These are phyloP conservation scores for Diaporthe sp. DNA, from an alignment of 2,329 filamentous ascomycete species.

Conservation along the genomic window DNA sequence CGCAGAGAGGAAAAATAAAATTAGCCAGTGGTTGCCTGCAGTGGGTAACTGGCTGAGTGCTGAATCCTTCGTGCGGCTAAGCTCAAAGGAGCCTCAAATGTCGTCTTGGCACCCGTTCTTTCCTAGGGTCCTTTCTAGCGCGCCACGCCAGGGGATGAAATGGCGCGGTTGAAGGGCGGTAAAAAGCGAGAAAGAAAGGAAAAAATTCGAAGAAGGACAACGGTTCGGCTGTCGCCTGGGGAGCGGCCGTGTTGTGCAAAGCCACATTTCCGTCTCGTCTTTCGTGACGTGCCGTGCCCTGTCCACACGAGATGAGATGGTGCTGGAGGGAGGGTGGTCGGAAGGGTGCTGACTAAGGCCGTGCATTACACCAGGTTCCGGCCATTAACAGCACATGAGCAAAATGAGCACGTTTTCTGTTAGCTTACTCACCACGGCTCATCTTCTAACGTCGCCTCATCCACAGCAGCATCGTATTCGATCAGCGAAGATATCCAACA, in stretches of 20 bases:
- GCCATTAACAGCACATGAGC: background rate
- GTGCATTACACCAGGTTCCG: too few species aligned
- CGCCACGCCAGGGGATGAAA: background rate
- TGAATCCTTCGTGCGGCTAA: constrained; percentile 28
- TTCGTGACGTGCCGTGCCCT: background rate
- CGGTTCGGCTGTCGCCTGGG: constrained; percentile 13
- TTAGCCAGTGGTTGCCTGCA: constrained; percentile 28
- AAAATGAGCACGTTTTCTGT: background rate
- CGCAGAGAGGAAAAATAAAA: constrained; percentile 20
- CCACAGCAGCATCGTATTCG: background rate
- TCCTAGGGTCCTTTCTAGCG: constrained; percentile 4
- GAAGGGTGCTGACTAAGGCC: constrained; percentile 3
- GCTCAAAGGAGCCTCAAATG: constrained; percentile 17
- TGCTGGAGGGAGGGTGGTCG: background rate
- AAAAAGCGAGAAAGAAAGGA: background rate
- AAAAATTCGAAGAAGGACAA: background rate
- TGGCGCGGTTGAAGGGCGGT: background rate
- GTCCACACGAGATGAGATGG: background rate
- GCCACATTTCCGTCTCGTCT: background rate
- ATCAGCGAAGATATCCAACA: background rate
- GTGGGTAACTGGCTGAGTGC: constrained; percentile 7
- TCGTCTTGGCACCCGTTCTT: constrained; percentile 1
- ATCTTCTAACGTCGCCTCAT: background rate
- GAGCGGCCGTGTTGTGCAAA: background rate
- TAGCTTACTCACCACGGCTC: background rate